These are phyloP conservation scores for Liriodendron chinense DNA, from an alignment of 164 flowering plant species.

Conservation along the genomic window DNA sequence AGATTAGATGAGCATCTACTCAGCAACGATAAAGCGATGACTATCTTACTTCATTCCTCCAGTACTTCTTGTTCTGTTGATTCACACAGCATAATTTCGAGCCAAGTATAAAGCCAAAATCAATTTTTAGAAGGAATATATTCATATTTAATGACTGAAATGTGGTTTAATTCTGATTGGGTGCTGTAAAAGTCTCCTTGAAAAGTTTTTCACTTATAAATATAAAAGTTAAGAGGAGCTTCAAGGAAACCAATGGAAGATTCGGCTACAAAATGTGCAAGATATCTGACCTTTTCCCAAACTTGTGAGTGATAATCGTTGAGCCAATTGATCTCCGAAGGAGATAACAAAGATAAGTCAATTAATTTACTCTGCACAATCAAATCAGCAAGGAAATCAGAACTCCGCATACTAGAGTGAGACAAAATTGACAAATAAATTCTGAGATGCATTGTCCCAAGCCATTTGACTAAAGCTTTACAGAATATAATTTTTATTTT, in stretches of 20 bases:
- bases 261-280: not conserved
- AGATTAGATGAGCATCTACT: no score
- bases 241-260: not conserved
- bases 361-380: slow-evolving; percentile 66
- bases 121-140: no score
- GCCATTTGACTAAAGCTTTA: not conserved
- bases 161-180: no score
- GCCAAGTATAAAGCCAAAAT: no score
- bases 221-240: not conserved
- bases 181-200: not conserved
- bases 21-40: no score
- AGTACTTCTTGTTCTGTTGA: no score
- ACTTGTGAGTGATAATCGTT: slow-evolving; percentile 88
- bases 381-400: slow-evolving; percentile 1
- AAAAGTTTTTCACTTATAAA: not conserved
- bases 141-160: no score
- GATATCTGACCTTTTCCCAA: slow-evolving; percentile 76
- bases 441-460: not conserved
- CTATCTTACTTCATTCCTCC: no score
- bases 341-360: slow-evolving; percentile 59
- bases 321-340: slow-evolving; percentile 74
- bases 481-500: no score
- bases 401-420: not conserved
- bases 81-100: no score
- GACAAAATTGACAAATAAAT: not conserved